Conservation (phyloP, 176 grass and related monocot genomes). For the Carex cristatella region DNA sequence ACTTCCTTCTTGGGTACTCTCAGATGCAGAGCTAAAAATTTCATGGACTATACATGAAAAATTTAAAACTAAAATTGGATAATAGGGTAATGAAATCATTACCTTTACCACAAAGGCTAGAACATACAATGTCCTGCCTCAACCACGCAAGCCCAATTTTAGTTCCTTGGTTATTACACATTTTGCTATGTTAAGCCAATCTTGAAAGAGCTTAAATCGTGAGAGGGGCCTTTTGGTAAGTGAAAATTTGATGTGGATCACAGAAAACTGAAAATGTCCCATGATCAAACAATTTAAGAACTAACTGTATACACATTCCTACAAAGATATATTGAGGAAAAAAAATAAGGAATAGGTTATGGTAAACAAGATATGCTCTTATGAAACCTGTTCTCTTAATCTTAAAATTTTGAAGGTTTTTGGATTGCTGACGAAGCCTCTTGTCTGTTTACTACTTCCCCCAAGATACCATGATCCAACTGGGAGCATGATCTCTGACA, state of each 20-base stretch:
- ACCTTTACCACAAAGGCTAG: not conserved
- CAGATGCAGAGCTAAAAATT: not conserved
- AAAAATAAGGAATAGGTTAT: not conserved
- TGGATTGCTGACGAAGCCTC: constrained; percentile 79
- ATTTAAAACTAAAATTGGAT: not conserved
- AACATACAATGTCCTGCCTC: not conserved
- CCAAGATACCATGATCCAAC: constrained; percentile 25
- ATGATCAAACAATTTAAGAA: not conserved
- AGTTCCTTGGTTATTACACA: not conserved
- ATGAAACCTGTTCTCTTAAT: constrained; percentile 26
- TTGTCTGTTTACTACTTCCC: constrained; percentile 55
- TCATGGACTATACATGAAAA: not conserved
- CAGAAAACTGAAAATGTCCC: not conserved
- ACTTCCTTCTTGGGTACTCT: not conserved
- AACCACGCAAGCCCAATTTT: not conserved
- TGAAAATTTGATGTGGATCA: not conserved
- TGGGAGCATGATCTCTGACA: constrained; percentile 27
- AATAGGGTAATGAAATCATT: not conserved
- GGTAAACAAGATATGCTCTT: not conserved
- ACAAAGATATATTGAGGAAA: not conserved
- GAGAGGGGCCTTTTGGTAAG: not conserved
- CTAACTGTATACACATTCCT: not conserved
- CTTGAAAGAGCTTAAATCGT: not conserved
- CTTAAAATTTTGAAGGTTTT: constrained; percentile 55
- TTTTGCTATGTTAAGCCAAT: not conserved